phyloP scores from a whole-genome alignment of 1,284 basidiomycete genomes.

The Irpex sp. region DNA sequence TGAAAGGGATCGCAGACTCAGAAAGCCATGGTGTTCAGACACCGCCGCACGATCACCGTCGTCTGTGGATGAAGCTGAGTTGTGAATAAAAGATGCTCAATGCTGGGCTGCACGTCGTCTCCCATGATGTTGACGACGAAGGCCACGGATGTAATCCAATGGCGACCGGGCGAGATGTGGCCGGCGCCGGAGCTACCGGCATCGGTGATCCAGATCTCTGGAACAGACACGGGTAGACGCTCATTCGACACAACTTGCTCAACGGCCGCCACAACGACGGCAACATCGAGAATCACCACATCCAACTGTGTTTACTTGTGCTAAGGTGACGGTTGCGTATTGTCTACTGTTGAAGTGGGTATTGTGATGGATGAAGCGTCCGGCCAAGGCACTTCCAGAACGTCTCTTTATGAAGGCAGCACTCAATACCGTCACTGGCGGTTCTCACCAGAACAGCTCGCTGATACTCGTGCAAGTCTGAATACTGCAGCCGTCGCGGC shows the following conservation, averaged over 20 bases:
- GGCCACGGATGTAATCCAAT: neutral
- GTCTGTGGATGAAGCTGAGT: neutral
- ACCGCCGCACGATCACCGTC: neutral
- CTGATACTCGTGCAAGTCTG: conserved; percentile 53
- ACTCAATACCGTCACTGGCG: conserved; percentile 90
- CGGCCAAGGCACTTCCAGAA: conserved; percentile 16
- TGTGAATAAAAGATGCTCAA: neutral
- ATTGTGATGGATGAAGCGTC: conserved; percentile 5
- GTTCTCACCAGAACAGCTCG: conserved; percentile 69
- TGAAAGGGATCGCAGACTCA: neutral
- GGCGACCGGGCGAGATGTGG: neutral
- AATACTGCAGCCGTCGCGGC: conserved; percentile 74
- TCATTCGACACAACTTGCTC: neutral
- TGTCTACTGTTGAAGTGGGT: conserved; percentile 13
- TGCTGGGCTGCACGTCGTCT: neutral
- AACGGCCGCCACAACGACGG: neutral
- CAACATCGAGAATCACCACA: neutral
- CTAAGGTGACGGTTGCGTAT: conserved; percentile 5
- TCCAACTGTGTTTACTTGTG: neutral
- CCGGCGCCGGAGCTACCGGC: neutral
- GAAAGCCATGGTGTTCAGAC: neutral
- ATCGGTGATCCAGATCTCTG: neutral
- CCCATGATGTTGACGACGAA: neutral
- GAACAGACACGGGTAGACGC: neutral
- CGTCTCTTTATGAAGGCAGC: conserved; percentile 70